A percentile compares a stretch with the other conserved stretches of the same genome.
phyloP scores from a whole-genome alignment of 148 eudicot species.

The Tetragonia tetragonoides region DNA sequence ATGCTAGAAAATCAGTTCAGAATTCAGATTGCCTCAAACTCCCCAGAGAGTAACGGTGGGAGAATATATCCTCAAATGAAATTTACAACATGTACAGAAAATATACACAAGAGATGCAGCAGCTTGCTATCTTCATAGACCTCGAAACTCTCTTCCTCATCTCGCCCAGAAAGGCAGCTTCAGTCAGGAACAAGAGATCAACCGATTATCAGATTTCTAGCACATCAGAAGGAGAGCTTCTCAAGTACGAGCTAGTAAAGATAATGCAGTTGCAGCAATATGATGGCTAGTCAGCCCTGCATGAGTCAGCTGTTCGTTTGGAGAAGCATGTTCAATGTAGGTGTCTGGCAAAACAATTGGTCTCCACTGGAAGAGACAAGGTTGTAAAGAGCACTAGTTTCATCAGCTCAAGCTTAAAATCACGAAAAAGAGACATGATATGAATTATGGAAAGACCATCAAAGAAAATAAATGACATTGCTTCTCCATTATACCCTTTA shows the following conservation, averaged over 20 bases:
- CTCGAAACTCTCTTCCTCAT: background rate
- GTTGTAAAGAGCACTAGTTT: background rate
- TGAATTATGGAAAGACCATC: background rate
- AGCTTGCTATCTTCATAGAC: background rate
- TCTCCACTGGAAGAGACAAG: slow-evolving; percentile 64
- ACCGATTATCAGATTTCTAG: slow-evolving; percentile 20
- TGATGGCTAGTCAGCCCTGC: slow-evolving; percentile 87
- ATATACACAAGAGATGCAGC: background rate
- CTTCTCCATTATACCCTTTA: background rate
- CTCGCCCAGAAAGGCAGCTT: background rate
- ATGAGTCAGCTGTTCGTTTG: slow-evolving; percentile 62
- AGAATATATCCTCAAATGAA: background rate
- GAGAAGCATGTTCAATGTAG: slow-evolving; percentile 75
- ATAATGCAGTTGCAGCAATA: slow-evolving; percentile 88
- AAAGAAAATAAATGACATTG: background rate
- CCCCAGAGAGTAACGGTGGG: background rate
- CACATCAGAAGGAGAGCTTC: slow-evolving; percentile 91
- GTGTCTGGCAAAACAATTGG: slow-evolving; percentile 82
- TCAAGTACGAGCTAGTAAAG: slow-evolving; percentile 79
- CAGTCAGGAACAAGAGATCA: background rate
- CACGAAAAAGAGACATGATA: background rate
- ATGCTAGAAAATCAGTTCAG: too few relatives aligned
- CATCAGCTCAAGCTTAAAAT: background rate
- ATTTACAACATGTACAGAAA: slow-evolving; percentile 6
- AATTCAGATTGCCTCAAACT: background rate